Percentiles rank a stretch among this genome's conserved stretches.
Conservation (phyloP, 768 basidiomycete genomes). For the Auriscalpium microsporum region DNA sequence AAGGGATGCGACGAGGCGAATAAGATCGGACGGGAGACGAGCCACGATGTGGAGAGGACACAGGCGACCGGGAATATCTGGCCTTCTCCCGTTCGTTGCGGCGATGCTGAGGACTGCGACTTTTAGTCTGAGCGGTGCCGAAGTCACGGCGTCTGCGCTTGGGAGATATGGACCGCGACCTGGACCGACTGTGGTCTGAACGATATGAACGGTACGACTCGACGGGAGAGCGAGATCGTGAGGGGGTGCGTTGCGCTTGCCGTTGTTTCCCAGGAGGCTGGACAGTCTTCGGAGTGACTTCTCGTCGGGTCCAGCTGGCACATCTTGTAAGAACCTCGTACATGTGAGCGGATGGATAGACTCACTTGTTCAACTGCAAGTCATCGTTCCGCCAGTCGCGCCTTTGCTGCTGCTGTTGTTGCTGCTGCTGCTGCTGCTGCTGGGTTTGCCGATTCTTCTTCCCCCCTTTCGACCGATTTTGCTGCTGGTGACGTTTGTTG, state of each 20-base stretch:
- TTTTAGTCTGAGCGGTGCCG: conserved; percentile 35
- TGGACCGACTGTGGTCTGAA: conserved; percentile 59
- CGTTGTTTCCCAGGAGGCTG: conserved; percentile 32
- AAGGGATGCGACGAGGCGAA: conserved; percentile 8
- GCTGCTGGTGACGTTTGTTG: conserved; percentile 25
- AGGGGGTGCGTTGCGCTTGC: conserved; percentile 40
- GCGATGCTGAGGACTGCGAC: conserved; percentile 42
- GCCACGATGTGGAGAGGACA: conserved; percentile 18
- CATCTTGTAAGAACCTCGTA: neutral
- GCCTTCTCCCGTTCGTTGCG: conserved; percentile 29
- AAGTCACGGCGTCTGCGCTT: conserved; percentile 47
- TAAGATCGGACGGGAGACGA: conserved; percentile 7
- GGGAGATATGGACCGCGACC: conserved; percentile 53
- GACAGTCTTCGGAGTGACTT: conserved; percentile 35
- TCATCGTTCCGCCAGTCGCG: conserved; percentile 48
- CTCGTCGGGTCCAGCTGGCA: conserved; percentile 60
- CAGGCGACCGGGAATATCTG: conserved; percentile 22
- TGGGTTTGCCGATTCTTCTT: conserved; percentile 25
- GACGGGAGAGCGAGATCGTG: conserved; percentile 47
- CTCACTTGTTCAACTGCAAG: conserved; percentile 69
- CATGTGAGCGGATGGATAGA: conserved; percentile 9
- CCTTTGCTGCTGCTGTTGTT: conserved; percentile 26
- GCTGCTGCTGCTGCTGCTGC: conserved; percentile 20
- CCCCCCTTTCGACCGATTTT: conserved; percentile 11
- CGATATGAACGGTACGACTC: conserved; percentile 57